A percentile compares a stretch with the other conserved stretches of the same genome.
These are phyloP conservation scores for Solanum megistacrolobum DNA, from an alignment of 257 asterid genomes.

Conservation along the genomic window DNA sequence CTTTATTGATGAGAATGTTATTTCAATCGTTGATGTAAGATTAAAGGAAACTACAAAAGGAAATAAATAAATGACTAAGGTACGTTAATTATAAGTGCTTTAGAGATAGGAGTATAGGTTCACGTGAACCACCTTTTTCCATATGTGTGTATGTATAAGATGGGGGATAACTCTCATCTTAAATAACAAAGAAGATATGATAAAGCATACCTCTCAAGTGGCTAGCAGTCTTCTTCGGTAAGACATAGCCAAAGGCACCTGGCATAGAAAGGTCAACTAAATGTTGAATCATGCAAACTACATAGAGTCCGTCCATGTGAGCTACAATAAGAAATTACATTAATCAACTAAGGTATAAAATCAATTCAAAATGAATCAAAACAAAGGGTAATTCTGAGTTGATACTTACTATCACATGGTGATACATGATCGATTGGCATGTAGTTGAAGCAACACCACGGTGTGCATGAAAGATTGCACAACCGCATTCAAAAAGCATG, in stretches of 20 bases:
- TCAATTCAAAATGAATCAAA: neutral
- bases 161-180: neutral
- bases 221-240: conserved; percentile 34
- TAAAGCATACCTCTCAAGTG: conserved; percentile 69
- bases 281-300: conserved; percentile 35
- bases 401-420: conserved; percentile 35
- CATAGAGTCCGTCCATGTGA: conserved; percentile 19
- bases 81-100: neutral
- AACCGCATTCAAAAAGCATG: conserved; percentile 79
- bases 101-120: no score
- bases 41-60: no score
- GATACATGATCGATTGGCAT: conserved; percentile 15
- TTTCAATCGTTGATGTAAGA: no score
- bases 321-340: conserved; percentile 26
- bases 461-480: conserved; percentile 76
- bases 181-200: neutral
- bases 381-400: neutral
- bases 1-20: neutral
- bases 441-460: conserved; percentile 50
- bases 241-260: conserved; percentile 7
- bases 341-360: conserved; percentile 16
- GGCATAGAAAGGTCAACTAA: conserved; percentile 30
- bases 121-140: neutral
- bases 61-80: neutral
- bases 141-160: neutral